Evolutionary conservation across 208 protist genomes (phyloP), one percentile per base, ranked within the genome.

Genomic region (Leishmania gerbilli): DNA sequence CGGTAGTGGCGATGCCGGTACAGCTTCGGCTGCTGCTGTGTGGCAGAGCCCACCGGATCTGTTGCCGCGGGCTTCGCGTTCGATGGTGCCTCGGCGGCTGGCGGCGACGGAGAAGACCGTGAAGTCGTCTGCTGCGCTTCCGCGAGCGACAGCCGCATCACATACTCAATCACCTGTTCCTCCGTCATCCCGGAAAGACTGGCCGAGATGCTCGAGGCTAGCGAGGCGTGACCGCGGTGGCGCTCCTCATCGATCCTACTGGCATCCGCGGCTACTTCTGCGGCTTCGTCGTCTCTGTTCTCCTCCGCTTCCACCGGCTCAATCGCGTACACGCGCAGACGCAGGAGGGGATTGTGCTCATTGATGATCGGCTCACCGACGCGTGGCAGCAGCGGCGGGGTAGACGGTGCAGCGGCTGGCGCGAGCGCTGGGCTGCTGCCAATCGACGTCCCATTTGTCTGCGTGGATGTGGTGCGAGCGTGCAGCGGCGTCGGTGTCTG

Each of bases 91-190:
- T 56, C 51, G 1, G 17, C 34, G 15, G 47, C 0, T 9, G 74
- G 53, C 9, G 74, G 17, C 34, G 51, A 40, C 51, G 53, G 53
- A 58, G 69, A 42, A 40, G 51, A 17, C 27, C 37, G 37, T 34
- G 65, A 55, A 15, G 53, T 24, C 34, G 65, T 49, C 19, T 72
- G 65, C 49, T 79, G 74, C 40, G 84, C 77, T 37, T 90, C 84
- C 21, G 71, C 68, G 13, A 79, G 62, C 2, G 87, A 88, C 15
- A 90, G 34, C 37, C 76, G 82, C 79, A 90, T 72, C n/a, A 88
- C 87, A 72, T 87, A 88, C 64, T 81, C 67, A 15, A 90, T 34
- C 47, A 90, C 56, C 62, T 84, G 71, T 47, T 88, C 84, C 51
- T 90, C 87, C 21, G 78, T 87, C 82, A 89, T 81, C 9, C 79